Evolutionary conservation across 257 asterid species (phyloP).

Genomic region (Gentiana straminea): DNA sequence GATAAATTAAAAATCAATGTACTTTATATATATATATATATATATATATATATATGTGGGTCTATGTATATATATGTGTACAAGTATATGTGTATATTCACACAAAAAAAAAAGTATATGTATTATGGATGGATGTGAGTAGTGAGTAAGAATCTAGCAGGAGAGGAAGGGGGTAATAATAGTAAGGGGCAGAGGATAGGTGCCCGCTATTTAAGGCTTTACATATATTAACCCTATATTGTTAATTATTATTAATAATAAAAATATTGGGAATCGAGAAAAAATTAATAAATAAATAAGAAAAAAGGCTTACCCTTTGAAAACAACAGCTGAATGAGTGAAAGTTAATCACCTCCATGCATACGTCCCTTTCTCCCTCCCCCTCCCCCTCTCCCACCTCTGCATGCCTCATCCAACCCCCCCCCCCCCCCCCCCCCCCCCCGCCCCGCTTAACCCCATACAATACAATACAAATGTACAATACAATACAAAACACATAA

Average conservation of each 20-base stretch:
- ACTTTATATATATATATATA: too few relatives aligned
- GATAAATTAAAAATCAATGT: too few relatives aligned
- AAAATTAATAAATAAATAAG: background rate
- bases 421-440: conserved; percentile 22
- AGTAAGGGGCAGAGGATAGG: conserved; percentile 50
- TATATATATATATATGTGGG: too few relatives aligned
- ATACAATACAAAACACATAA: conserved; percentile 1
- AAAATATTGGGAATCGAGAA: conserved; percentile 24
- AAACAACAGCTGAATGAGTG: conserved; percentile 82
- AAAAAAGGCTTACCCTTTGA: conserved; percentile 33
- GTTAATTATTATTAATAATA: conserved; percentile 1
- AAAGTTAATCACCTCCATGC: conserved; percentile 71
- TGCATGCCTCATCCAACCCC: conserved; percentile 64
- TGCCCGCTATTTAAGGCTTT: conserved; percentile 87
- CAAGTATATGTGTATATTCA: too few relatives aligned
- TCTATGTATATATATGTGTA: too few relatives aligned
- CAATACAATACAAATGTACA: conserved; percentile 27
- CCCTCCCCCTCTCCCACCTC: conserved; percentile 73
- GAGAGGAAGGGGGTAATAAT: conserved; percentile 10
- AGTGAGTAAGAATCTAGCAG: conserved; percentile 7
- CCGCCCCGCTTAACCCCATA: conserved; percentile 8
- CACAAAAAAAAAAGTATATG: too few relatives aligned
- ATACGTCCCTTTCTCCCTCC: conserved; percentile 74
- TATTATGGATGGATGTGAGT: background rate
- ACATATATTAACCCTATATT: background rate